Evolutionary conservation across 2,329 filamentous ascomycete genomes (phyloP).

Genomic region (Aspergillus pseudoviridinutans): DNA sequence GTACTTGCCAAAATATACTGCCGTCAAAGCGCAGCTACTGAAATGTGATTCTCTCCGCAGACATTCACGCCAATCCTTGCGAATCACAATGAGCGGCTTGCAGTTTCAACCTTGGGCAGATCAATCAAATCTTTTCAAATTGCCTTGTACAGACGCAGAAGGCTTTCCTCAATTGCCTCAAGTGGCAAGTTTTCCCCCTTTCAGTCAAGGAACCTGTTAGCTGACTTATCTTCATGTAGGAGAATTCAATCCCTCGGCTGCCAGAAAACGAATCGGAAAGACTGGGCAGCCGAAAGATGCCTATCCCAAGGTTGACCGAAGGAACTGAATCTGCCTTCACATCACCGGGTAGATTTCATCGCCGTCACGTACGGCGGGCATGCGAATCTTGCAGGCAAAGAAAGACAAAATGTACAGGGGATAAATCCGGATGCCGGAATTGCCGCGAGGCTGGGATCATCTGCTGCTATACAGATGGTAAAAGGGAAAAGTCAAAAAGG

Average conservation of each 20-base stretch:
- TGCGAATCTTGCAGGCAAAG: slow-evolving; percentile 45
- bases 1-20: neutral
- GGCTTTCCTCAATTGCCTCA: slow-evolving; percentile 25
- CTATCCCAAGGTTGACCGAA: slow-evolving; percentile 35
- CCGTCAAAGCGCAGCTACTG: neutral
- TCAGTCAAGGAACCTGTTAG: neutral
- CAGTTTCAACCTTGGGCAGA: slow-evolving; percentile 28
- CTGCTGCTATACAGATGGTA: slow-evolving; percentile 45
- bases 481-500: slow-evolving; percentile 44
- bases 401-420: slow-evolving; percentile 46
- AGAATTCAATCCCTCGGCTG: slow-evolving; percentile 20
- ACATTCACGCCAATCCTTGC: neutral
- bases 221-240: slow-evolving; percentile 13
- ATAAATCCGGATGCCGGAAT: slow-evolving; percentile 42
- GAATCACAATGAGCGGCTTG: slow-evolving; percentile 25
- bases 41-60: neutral
- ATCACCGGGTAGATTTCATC: slow-evolving; percentile 32
- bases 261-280: slow-evolving; percentile 19
- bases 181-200: slow-evolving; percentile 19
- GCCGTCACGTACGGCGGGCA: slow-evolving; percentile 36
- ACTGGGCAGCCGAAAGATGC: slow-evolving; percentile 28
- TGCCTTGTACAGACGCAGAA: slow-evolving; percentile 29
- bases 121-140: slow-evolving; percentile 28
- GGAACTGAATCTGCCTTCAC: slow-evolving; percentile 30
- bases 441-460: slow-evolving; percentile 42